Percentiles rank a stretch among this genome's conserved stretches.
phyloP scores from a whole-genome alignment of 1,284 basidiomycete genomes.

The Boletus chippewaensis region DNA sequence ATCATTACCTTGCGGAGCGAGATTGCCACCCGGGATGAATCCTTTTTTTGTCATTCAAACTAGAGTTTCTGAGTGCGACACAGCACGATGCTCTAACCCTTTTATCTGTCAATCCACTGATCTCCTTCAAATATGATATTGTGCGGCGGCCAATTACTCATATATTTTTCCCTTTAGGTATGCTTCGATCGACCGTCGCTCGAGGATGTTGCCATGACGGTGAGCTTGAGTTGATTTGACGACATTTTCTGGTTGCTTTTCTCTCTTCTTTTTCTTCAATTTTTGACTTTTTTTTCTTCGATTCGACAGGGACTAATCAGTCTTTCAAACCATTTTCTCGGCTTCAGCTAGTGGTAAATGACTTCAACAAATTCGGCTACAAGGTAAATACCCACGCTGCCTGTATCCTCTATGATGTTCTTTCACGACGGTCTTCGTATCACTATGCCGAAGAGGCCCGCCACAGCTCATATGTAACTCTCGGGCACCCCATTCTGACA shows the following conservation, averaged over 20 bases:
- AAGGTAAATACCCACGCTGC: conserved; percentile 11
- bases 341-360: no score
- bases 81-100: conserved; percentile 58
- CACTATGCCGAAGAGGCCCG: conserved; percentile 78
- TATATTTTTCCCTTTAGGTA: conserved; percentile 1
- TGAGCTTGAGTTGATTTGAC: conserved; percentile 16
- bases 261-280: conserved; percentile 32
- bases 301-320: conserved; percentile 4
- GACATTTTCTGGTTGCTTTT: conserved; percentile 21
- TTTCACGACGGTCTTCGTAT: conserved; percentile 89
- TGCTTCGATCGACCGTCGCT: not conserved
- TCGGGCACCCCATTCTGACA: conserved; percentile 75
- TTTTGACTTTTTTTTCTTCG: not conserved
- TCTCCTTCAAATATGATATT: conserved; percentile 17
- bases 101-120: conserved; percentile 63
- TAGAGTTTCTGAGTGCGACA: conserved; percentile 76
- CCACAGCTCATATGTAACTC: conserved; percentile 65
- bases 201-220: not conserved
- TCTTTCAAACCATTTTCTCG: no score
- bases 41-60: conserved; percentile 56
- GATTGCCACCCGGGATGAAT: conserved; percentile 45
- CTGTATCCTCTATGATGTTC: conserved; percentile 39
- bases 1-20: conserved; percentile 1
- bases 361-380: not conserved
- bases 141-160: conserved; percentile 6